Conservation (phyloP, 2,329 filamentous ascomycete species). For the Curvularia sp. region DNA sequence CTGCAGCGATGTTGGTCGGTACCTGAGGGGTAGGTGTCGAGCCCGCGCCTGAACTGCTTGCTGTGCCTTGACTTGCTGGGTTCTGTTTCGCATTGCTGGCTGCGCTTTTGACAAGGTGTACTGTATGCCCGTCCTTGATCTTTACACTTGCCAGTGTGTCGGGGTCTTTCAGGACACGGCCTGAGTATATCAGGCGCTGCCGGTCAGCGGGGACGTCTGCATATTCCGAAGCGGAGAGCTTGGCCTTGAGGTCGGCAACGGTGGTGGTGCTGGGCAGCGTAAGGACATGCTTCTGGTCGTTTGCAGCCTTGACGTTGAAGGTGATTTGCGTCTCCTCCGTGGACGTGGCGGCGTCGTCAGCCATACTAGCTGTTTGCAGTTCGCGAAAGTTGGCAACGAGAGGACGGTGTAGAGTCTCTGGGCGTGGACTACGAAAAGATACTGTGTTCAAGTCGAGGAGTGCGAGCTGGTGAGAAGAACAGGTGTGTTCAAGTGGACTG, state of each 20-base stretch:
- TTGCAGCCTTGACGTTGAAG: conserved; percentile 98
- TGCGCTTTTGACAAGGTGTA: conserved; percentile 96
- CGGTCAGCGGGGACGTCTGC: conserved; percentile 87
- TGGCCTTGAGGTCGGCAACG: conserved; percentile 86
- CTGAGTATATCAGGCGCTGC: conserved; percentile 96
- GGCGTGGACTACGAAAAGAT: conserved; percentile 7
- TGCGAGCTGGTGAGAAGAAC: conserved; percentile 13
- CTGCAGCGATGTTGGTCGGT: conserved; percentile 79
- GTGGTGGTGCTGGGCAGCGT: conserved; percentile 79
- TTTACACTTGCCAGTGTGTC: conserved; percentile 87
- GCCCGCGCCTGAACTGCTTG: conserved; percentile 44
- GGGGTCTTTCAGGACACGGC: conserved; percentile 93
- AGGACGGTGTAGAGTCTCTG: conserved; percentile 2
- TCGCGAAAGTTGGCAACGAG: conserved; percentile 17
- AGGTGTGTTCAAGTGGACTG: conserved; percentile 10
- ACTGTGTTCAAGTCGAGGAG: conserved; percentile 1
- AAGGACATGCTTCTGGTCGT: conserved; percentile 81
- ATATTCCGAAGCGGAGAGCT: conserved; percentile 79
- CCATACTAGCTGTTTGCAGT: conserved; percentile 58
- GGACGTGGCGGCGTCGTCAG: conserved; percentile 64
- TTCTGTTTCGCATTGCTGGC: conserved; percentile 78
- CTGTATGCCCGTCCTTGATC: conserved; percentile 93
- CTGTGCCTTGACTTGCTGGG: conserved; percentile 58
- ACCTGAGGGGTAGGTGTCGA: conserved; percentile 66
- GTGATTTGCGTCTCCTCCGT: conserved; percentile 78